Conservation (phyloP, 495 filamentous ascomycete species). For the Schizothecium vesticola region DNA sequence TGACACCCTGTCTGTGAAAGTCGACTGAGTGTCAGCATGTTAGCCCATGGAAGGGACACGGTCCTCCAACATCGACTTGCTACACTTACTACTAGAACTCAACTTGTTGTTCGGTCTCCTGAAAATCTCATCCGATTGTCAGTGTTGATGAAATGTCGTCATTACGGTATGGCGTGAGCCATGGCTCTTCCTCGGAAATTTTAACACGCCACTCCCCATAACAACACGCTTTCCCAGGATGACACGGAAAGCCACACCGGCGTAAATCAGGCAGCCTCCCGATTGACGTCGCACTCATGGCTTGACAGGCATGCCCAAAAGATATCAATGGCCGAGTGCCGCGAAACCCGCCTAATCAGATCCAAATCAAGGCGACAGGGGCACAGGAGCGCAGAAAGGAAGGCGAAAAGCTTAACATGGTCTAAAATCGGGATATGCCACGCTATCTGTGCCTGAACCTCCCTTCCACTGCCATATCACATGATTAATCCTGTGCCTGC, state of each 20-base stretch:
- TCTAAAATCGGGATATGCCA: background rate
- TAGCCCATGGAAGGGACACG: background rate
- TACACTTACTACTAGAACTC: background rate
- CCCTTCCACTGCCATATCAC: background rate
- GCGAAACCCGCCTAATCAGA: background rate
- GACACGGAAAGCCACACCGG: background rate
- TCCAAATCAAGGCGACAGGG: background rate
- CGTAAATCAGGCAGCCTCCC: background rate
- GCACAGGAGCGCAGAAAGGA: background rate
- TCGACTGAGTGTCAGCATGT: too few species aligned
- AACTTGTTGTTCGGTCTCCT: background rate
- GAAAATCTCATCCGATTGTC: background rate
- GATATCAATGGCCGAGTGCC: background rate
- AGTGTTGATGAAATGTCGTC: background rate
- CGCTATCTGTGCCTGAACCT: background rate
- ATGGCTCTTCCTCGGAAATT: background rate
- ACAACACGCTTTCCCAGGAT: background rate
- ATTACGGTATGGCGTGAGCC: background rate
- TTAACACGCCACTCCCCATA: background rate
- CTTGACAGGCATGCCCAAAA: background rate
- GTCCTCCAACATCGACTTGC: background rate
- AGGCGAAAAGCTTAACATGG: background rate
- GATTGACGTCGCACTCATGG: background rate
- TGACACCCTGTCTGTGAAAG: too few species aligned
- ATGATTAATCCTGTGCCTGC: background rate